These are phyloP conservation scores for Eremomyces bilateralis DNA, from an alignment of 495 filamentous ascomycete species.

Conservation along the genomic window DNA sequence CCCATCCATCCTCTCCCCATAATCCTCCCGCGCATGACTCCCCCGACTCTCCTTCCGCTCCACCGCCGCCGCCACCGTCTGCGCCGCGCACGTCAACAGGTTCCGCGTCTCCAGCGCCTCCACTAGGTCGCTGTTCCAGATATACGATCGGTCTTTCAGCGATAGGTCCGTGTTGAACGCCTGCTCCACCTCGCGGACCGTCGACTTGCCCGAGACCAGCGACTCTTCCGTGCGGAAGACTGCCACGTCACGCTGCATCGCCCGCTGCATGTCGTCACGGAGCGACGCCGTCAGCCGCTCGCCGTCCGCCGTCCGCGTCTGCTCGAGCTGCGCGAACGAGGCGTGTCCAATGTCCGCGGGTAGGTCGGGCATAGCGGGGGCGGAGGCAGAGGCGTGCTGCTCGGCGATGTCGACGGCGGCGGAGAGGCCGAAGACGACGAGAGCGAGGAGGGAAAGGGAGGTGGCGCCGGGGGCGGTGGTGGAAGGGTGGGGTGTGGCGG, in stretches of 20 bases:
- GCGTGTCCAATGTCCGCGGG: slow-evolving; percentile 66
- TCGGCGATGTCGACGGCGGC: slow-evolving; percentile 90
- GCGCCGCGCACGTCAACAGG: slow-evolving; percentile 82
- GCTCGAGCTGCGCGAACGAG: slow-evolving; percentile 66
- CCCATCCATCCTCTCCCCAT: slow-evolving; percentile 72
- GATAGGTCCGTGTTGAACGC: slow-evolving; percentile 28
- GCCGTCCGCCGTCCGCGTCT: slow-evolving; percentile 57
- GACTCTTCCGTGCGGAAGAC: slow-evolving; percentile 92
- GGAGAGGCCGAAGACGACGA: slow-evolving; percentile 92
- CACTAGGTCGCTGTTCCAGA: slow-evolving; percentile 96
- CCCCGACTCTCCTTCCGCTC: slow-evolving; percentile 89
- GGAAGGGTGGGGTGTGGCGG: too few relatives aligned
- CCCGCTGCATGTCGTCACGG: slow-evolving; percentile 82
- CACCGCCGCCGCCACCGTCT: slow-evolving; percentile 71
- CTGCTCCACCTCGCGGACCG: slow-evolving; percentile 57
- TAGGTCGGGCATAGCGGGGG: slow-evolving; percentile 52
- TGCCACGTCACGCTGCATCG: slow-evolving; percentile 89
- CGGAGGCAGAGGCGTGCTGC: slow-evolving; percentile 45
- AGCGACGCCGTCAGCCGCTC: slow-evolving; percentile 70
- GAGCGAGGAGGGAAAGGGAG: slow-evolving; percentile 84
- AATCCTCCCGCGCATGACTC: slow-evolving; percentile 91
- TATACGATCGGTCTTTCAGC: slow-evolving; percentile 50
- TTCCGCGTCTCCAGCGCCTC: slow-evolving; percentile 92
- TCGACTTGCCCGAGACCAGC: slow-evolving; percentile 62
- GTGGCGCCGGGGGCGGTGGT: slow-evolving; percentile 79